These are phyloP conservation scores for Sinapis alba DNA, from an alignment of 441 rosid species.

Conservation along the genomic window DNA sequence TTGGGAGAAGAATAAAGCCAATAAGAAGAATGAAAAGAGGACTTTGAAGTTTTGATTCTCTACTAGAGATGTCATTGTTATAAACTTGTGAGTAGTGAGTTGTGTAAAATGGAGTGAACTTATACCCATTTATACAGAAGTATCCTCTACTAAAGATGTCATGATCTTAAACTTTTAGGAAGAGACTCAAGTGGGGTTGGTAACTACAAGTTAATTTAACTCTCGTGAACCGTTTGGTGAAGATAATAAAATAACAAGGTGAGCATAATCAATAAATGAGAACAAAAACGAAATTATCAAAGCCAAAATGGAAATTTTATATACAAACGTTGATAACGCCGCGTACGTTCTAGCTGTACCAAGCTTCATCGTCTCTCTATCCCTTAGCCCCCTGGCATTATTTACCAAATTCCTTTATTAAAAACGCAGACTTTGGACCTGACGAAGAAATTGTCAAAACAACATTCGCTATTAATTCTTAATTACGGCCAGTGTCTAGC, in stretches of 20 bases:
- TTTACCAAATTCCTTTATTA: neutral
- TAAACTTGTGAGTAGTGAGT: constrained; percentile 7
- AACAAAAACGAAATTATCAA: neutral
- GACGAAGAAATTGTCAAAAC: neutral
- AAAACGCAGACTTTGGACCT: neutral
- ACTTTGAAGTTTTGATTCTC: constrained; percentile 25
- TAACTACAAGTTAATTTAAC: neutral
- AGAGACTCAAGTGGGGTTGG: neutral
- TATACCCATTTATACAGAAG: constrained; percentile 22
- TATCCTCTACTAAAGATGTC: too few relatives aligned
- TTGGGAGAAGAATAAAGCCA: constrained; percentile 27
- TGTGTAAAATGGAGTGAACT: constrained; percentile 22
- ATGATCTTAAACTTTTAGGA: neutral
- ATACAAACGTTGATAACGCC: neutral
- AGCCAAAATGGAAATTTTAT: too few relatives aligned
- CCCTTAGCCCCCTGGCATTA: neutral
- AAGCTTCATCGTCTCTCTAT: neutral
- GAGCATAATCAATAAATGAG: neutral
- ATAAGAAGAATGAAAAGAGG: constrained; percentile 27
- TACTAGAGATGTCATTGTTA: constrained; percentile 27
- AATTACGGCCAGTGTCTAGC: neutral
- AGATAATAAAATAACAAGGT: neutral
- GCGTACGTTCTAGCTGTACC: neutral
- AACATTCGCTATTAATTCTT: neutral
- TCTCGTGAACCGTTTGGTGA: neutral